phyloP scores from a whole-genome alignment of 352 stramenopile species.

The Aphanomyces astaci region DNA sequence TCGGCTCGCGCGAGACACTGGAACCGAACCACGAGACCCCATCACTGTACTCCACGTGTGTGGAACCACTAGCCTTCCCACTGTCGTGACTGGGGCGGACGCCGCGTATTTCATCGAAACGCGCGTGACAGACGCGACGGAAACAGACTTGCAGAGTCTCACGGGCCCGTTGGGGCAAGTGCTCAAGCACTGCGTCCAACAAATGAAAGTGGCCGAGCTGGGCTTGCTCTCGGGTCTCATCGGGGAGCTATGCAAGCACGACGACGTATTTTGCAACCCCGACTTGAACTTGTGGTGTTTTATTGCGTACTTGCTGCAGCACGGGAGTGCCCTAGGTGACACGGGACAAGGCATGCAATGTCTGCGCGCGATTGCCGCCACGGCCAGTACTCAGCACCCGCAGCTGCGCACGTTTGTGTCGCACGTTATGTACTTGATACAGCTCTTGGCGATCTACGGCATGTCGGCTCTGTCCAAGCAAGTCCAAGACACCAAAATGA shows the following conservation, averaged over 20 bases:
- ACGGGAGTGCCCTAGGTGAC: not conserved
- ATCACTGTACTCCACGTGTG: no score
- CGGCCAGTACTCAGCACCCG: not conserved
- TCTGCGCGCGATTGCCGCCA: constrained; percentile 2
- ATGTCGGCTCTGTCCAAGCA: no score
- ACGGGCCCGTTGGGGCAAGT: constrained; percentile 20
- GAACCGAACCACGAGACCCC: no score
- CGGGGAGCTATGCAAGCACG: constrained; percentile 19
- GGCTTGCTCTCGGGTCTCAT: constrained; percentile 4
- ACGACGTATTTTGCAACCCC: constrained; percentile 16
- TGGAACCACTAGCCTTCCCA: no score
- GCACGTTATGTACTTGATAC: constrained; percentile 5
- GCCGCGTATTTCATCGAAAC: not conserved
- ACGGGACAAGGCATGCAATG: not conserved
- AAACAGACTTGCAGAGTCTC: constrained; percentile 10
- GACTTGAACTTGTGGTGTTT: constrained; percentile 20
- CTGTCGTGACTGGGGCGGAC: no score
- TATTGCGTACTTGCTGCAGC: constrained; percentile 4
- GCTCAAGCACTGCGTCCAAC: constrained; percentile 1
- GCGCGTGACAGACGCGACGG: not conserved
- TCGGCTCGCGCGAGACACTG: no score
- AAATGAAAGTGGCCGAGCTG: not conserved
- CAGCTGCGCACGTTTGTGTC: not conserved
- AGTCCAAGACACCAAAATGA: not conserved
- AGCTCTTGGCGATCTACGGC: constrained; percentile 12